A percentile compares a stretch with the other conserved stretches of the same genome.
These are phyloP conservation scores for Gaeumannomyces tritici DNA, from an alignment of 2,329 filamentous ascomycete genomes.

Conservation along the genomic window DNA sequence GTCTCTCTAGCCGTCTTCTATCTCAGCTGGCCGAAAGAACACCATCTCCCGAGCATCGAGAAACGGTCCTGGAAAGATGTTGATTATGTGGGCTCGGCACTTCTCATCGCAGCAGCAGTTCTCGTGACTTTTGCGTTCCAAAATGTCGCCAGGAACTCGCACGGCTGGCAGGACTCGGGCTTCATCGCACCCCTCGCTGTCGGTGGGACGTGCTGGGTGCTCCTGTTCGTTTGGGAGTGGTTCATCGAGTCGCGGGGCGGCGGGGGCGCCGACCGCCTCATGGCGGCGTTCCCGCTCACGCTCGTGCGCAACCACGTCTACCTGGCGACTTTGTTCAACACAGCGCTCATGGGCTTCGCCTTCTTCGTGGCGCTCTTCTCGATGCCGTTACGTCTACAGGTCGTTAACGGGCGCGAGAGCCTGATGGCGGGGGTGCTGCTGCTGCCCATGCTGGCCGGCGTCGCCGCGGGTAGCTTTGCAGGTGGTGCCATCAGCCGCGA, in stretches of 20 bases:
- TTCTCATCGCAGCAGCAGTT: conserved; percentile 42
- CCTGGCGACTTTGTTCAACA: conserved; percentile 29
- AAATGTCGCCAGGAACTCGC: conserved; percentile 26
- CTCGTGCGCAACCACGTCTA: conserved; percentile 39
- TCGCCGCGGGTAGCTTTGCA: conserved; percentile 33
- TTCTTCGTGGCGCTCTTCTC: conserved; percentile 38
- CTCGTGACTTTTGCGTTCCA: conserved; percentile 51
- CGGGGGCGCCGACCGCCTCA: conserved; percentile 19
- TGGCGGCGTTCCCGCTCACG: conserved; percentile 35
- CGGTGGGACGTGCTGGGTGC: conserved; percentile 24
- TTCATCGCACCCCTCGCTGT: conserved; percentile 32
- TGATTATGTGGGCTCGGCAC: conserved; percentile 42
- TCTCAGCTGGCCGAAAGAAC: conserved; percentile 36
- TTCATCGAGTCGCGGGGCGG: conserved; percentile 13
- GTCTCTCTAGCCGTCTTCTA: conserved; percentile 36
- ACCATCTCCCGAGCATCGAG: conserved; percentile 26
- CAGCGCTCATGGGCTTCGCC: conserved; percentile 38
- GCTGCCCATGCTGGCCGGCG: conserved; percentile 40
- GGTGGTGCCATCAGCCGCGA: conserved; percentile 31
- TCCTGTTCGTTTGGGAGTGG: conserved; percentile 29
- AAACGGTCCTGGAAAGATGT: conserved; percentile 36
- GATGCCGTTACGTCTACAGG: conserved; percentile 37
- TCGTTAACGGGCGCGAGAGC: conserved; percentile 36
- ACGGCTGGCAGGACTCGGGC: conserved; percentile 29
- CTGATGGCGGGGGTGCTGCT: conserved; percentile 40